These are phyloP conservation scores for Turnera subulata DNA, from an alignment of 345 rosid species.

Conservation along the genomic window DNA sequence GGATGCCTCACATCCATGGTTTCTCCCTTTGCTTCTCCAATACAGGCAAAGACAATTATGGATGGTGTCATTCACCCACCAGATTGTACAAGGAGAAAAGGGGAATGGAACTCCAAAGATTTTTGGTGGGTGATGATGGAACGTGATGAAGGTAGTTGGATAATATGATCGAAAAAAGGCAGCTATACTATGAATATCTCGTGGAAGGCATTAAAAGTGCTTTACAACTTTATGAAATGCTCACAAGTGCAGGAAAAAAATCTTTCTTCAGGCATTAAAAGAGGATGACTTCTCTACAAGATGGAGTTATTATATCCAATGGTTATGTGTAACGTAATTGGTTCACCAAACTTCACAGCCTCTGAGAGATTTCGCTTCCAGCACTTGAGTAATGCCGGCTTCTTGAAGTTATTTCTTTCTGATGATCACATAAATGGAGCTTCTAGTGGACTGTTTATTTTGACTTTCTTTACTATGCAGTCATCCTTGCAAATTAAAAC, in stretches of 20 bases:
- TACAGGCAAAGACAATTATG: neutral
- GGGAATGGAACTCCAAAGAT: neutral
- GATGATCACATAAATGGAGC: too few species aligned
- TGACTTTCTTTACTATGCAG: too few species aligned
- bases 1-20: slow-evolving; percentile 35
- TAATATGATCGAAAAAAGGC: slow-evolving; percentile 28
- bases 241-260: slow-evolving; percentile 35
- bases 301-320: slow-evolving; percentile 8
- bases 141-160: slow-evolving; percentile 16
- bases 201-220: slow-evolving; percentile 39
- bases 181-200: slow-evolving; percentile 43
- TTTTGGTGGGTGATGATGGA: slow-evolving; percentile 11
- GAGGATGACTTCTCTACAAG: slow-evolving; percentile 4
- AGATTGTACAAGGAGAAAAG: slow-evolving; percentile 7
- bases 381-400: too few species aligned
- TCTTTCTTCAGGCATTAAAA: slow-evolving; percentile 6
- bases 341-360: too few species aligned
- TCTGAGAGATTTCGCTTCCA: too few species aligned
- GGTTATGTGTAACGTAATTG: too few species aligned
- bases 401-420: too few species aligned
- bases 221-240: slow-evolving; percentile 32
- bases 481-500: too few species aligned
- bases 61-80: neutral
- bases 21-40: slow-evolving; percentile 20
- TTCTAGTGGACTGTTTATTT: too few species aligned